Base-by-base conservation (phyloP, 305 asterid genomes). In the Fraxinus paxiana region DNA sequence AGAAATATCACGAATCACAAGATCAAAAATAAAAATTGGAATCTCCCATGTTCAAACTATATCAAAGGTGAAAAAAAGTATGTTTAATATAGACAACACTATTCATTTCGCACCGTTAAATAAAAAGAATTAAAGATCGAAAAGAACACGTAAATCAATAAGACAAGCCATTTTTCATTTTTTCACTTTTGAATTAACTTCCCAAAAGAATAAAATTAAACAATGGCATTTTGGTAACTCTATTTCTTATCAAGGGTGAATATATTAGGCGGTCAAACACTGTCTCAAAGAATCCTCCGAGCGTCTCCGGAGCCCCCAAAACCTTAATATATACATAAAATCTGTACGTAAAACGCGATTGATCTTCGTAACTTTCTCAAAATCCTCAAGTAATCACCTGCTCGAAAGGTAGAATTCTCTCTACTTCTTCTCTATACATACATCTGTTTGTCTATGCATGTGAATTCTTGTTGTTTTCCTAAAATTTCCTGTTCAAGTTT, bases 251-350 rank as follows among this genome's bases (percentile, higher is more conserved):
- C 41, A 24, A 24, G 87, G 89, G 86, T 86, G 81, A 77, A 82
- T 51, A 28, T 74, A 79, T 77, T 48, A 82, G 70, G 74, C 31
- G 69, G 2, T 0, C 26, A 18, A 15, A 18, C 74, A 80, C 26
- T 63, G 74, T 76, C 82, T 83, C 75, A 46, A 37, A 46, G 61
- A 48, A 48, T 48, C 22, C 9, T 51, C 22, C 61, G 61, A 51
- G 34, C 82, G 76, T 48, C 46, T 77, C 78, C 81, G 78, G 83
- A 81, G 80, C 82, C 80, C 89, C 76, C 83, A 51, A 82, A 31
- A 70, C 33, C 48, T 76, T 46, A 8, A 76, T 20, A 28, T 75
- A 75, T 28, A 41, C 17, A 35, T 63, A 83, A 20, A 51, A n/a
- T 51, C 9, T 51, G 61, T 51, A 51, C 61, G 20, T 35, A 83